These are phyloP conservation scores for Aureobasidium sp. DNA, from an alignment of 2,329 filamentous ascomycete genomes.

Conservation along the genomic window DNA sequence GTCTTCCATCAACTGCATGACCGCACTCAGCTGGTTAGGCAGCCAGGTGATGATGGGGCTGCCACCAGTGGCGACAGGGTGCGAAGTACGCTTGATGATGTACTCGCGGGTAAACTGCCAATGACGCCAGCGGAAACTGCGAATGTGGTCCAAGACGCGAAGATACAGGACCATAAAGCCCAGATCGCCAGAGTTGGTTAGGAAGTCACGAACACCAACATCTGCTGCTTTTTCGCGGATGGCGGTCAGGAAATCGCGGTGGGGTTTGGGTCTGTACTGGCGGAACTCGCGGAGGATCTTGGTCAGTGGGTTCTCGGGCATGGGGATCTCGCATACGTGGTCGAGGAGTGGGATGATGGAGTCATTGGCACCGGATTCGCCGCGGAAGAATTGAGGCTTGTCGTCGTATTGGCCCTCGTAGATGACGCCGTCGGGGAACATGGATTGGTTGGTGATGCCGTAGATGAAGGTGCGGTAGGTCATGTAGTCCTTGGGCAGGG, in stretches of 20 bases:
- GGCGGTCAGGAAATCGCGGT: constrained; percentile 74
- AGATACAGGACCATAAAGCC: constrained; percentile 33
- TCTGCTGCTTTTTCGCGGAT: constrained; percentile 50
- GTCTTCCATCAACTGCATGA: constrained; percentile 62
- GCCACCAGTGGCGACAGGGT: constrained; percentile 73
- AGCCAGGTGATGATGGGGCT: constrained; percentile 80
- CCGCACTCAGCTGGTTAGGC: constrained; percentile 71
- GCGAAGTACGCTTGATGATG: constrained; percentile 68
- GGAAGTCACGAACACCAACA: constrained; percentile 53
- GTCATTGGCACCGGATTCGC: constrained; percentile 90
- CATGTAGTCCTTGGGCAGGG: constrained; percentile 75
- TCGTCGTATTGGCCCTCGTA: constrained; percentile 73
- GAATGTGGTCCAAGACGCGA: constrained; percentile 60
- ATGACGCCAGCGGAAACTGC: constrained; percentile 76
- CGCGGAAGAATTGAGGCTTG: constrained; percentile 69
- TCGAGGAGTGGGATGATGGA: constrained; percentile 84
- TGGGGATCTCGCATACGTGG: constrained; percentile 75
- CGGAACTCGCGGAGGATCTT: constrained; percentile 84
- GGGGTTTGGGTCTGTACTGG: constrained; percentile 79
- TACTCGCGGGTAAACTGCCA: constrained; percentile 84
- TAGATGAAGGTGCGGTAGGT: constrained; percentile 96
- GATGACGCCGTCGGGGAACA: constrained; percentile 88
- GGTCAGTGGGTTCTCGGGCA: constrained; percentile 85
- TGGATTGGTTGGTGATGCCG: constrained; percentile 84
- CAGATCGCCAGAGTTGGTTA: constrained; percentile 22